Conservation (phyloP, 805 yeast genomes). For the Debaryomyces tyrocola region DNA sequence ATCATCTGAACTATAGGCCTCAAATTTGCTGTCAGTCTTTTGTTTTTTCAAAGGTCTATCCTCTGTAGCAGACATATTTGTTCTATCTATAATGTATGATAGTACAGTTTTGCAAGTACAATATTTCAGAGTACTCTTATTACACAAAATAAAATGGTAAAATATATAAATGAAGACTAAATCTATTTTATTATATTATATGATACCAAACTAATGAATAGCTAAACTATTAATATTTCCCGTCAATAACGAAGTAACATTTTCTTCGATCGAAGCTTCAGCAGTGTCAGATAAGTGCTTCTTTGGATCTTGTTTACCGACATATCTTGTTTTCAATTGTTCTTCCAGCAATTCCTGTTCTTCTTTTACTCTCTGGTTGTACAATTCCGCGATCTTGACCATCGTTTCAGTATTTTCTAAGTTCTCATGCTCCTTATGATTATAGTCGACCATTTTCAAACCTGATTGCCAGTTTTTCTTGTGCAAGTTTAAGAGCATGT, state of each 20-base stretch:
- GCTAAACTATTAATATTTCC: slow-evolving; percentile 90
- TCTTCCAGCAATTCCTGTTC: slow-evolving; percentile 87
- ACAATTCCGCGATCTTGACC: slow-evolving; percentile 88
- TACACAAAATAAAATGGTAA: neutral
- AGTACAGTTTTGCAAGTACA: neutral
- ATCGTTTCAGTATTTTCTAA: slow-evolving; percentile 69
- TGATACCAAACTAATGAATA: slow-evolving; percentile 51
- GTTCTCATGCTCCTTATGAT: slow-evolving; percentile 73
- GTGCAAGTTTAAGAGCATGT: slow-evolving; percentile 90
- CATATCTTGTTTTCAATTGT: slow-evolving; percentile 91
- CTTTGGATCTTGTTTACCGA: slow-evolving; percentile 98
- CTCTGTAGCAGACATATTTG: neutral
- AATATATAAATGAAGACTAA: neutral
- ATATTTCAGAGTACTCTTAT: neutral
- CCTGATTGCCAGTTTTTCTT: slow-evolving; percentile 97
- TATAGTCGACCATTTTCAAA: slow-evolving; percentile 72
- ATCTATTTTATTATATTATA: neutral
- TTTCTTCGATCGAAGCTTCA: slow-evolving; percentile 81
- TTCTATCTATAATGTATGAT: no score
- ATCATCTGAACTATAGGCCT: slow-evolving; percentile 6
- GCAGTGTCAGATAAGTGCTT: slow-evolving; percentile 92
- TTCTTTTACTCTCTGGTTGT: slow-evolving; percentile 87
- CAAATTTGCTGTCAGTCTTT: neutral
- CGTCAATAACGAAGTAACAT: slow-evolving; percentile 81
- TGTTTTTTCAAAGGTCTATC: neutral